Base-by-base conservation (phyloP, 1,284 basidiomycete genomes). In the Malassezia dermatis region DNA sequence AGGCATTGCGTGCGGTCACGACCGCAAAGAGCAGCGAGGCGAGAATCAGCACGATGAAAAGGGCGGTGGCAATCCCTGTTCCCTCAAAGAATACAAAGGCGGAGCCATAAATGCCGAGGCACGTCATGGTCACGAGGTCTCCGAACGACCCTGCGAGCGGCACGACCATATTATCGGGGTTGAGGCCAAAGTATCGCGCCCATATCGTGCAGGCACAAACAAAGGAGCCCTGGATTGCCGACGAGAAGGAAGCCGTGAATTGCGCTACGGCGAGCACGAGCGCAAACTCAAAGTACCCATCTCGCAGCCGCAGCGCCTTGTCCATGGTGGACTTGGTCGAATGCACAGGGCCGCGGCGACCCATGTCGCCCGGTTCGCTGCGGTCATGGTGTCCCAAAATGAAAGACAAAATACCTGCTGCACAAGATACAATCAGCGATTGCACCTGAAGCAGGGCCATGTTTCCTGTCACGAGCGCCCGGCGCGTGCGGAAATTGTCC, bases 161-260 rank as follows among this genome's bases (percentile, higher is more conserved):
- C 0, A 91, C 88, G 3, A 90, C 88, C 61, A 96, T 93, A 73
- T 96, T 96, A 72, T 95, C 90, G 51, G 91, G 93, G 75, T 98
- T 86, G 37, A 85, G 80, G 3, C 84, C 82, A 51, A 81, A 81
- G 65, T 79, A 81, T 44, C 88, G 78, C 71, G 89, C 89, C 2
- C 87, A 59, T 19, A 96, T 80, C 35, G 96, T 83, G 21, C 95
- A 80, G 7, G 79, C 78, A 68, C 86, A 89, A 89, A 96, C 94
- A 76, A 96, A 94, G 1, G 85, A 86, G 2, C 93, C 93, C 1
- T 96, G 80, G 2, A 90, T 70, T 2, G 86, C 77, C 53, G 85
- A 84, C 13, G 86, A 88, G 21, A 89, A 71, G 45, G 85, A 86
- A 0, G 91, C 86, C 0, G 90, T 83, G 10, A 86, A 81, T 87